phyloP scores from a whole-genome alignment of 805 yeast genomes.

The Nakazawaea wickerhamii region DNA sequence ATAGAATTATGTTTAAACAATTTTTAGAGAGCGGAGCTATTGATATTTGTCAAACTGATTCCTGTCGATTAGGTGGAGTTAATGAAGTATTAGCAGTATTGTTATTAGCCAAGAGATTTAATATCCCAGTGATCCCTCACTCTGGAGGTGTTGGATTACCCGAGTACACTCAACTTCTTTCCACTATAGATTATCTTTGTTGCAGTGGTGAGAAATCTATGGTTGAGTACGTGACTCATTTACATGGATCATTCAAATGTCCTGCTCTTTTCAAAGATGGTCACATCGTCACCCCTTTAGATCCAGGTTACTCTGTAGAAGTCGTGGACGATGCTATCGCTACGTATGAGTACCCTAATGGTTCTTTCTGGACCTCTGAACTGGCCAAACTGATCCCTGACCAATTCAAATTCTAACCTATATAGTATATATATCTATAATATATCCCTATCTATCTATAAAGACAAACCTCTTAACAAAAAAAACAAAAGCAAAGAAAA shows the following conservation, averaged over 20 bases:
- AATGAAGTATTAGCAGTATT: conserved; percentile 21
- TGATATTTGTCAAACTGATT: conserved; percentile 21
- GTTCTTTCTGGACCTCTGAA: conserved; percentile 22
- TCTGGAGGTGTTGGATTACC: conserved; percentile 22
- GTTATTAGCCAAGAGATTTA: conserved; percentile 19
- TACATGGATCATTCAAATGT: conserved; percentile 18
- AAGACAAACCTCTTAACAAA: neutral
- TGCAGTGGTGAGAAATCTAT: conserved; percentile 18
- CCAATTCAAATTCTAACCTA: conserved; percentile 2
- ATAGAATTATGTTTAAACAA: conserved; percentile 22
- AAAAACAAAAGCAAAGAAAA: neutral
- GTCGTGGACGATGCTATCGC: conserved; percentile 14
- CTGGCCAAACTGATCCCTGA: conserved; percentile 16
- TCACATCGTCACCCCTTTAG: conserved; percentile 18
- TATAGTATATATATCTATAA: neutral
- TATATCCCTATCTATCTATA: neutral
- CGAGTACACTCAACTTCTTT: conserved; percentile 20
- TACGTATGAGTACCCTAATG: conserved; percentile 19
- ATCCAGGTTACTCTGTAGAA: conserved; percentile 21
- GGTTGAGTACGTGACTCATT: conserved; percentile 19
- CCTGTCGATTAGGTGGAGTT: conserved; percentile 21
- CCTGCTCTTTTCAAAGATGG: conserved; percentile 18
- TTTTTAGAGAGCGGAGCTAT: conserved; percentile 20
- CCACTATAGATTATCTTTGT: conserved; percentile 20
- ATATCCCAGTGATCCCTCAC: conserved; percentile 21